Evolutionary conservation across 805 yeast species (phyloP), one percentile per base, ranked within the genome.

Genomic region (Myxozyma mucilagina): DNA sequence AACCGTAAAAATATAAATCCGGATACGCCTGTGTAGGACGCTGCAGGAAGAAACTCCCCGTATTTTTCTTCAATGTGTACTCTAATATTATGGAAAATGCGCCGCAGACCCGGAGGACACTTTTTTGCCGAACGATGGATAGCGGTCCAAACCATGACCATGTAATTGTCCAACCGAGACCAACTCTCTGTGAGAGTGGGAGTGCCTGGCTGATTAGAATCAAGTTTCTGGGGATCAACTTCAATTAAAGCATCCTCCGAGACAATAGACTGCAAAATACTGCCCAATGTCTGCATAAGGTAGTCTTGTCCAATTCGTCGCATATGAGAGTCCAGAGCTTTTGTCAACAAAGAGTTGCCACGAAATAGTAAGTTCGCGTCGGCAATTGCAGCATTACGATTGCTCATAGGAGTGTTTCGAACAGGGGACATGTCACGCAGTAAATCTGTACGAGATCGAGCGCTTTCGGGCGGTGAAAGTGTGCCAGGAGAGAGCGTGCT

Each of bases 1-100:
- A 87, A 89, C 61, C 97, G 78, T 61, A 93, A 75, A 71, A 93
- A 94, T 11, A 93, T 76, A 69, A 94, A 89, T 0, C 97, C 91
- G 20, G 94, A 82, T 36, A 92, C 75, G 53, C 96, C 88, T 69
- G 91, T 87, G 60, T 87, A 76, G 31, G 64, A 57, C 0, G 90
- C 81, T 11, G 61, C 39, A 8, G 16, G 62, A 59, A 48, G 57
- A 52, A 35, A 56, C 59, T 49, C 71, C 41, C 59, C 70, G 45
- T 63, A 63, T 36, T 54, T 58, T 16, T 56, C 59, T 56, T 61
- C 96, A 29, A 90, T 82, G 63, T 83, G 84, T 29, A 77, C 78
- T 57, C 96, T 73, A 58, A 90, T 79, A 32, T 80, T 78, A 66
- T 82, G 82, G 74, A 92, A 78, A 63, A 88, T 88, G 5, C 72